Evolutionary conservation across 306 rosid genomes (phyloP), one percentile per base, ranked within the genome.

Genomic region (Betula pendula): DNA sequence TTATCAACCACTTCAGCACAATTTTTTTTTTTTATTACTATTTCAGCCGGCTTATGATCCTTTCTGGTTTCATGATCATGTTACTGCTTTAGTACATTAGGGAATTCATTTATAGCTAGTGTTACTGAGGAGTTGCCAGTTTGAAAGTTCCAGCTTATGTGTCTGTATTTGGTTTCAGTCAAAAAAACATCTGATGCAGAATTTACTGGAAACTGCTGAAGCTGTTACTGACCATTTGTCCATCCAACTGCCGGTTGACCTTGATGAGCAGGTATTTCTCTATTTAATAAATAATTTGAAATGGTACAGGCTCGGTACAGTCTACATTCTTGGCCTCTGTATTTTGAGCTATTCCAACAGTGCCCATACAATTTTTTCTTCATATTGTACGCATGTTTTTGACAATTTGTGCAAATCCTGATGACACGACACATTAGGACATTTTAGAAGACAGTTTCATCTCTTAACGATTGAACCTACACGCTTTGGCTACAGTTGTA

Each of bases 241-340:
- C 77, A 74, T 88, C 68, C 86, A 83, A 80, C 62, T 85, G 77
- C 81, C 82, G 35, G 81, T 87, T 27, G 71, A 70, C 83, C 77
- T 88, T 25, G 88, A 71, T 27, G 89, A 80, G 60, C 91, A 85
- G 92, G 96, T 90, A 83, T 71, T 33, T 75, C 65, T 47, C 42
- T 8, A 7, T 31, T 31, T 68, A 71, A 50, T 72, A 45, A 45
- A 42, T 38, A 72, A 80, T 43, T 63, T 43, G 65, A 60, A 66
- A 44, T 40, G 20, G 42, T 65, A 24, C 4, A n/a, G 2, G 66
- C 17, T 76, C 42, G 7, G 44, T 24, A 65, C 68, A 19, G 42
- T 2, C 12, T 16, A 19, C 27, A 15, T 60, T 31, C 44, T 67
- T 67, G 52, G 25, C 33, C 53, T 52, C 20, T 66, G 12, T 48